Evolutionary conservation across 148 eudicot species (phyloP), one percentile per base, ranked within the genome.

Genomic region (Fagopyrum esculentum): DNA sequence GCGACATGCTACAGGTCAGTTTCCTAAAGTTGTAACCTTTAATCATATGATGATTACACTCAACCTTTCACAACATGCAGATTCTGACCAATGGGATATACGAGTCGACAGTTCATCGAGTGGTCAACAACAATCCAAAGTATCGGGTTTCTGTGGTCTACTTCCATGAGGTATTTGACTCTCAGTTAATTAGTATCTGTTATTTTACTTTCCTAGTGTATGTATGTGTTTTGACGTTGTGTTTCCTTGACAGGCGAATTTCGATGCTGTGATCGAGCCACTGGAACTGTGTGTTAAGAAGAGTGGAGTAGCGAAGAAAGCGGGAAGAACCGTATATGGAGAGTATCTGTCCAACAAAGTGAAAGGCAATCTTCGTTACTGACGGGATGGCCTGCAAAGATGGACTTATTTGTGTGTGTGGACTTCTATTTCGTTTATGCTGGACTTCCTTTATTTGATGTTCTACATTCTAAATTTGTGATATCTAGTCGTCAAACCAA

Each of bases 1-100:
- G 97, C 12, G 93, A 94, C 81, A 94, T 94, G 98, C 78, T 95
- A 11, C 90, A 92, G 98, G 97, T 95, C 40, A 35, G 40, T 35
- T 35, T 35, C 40, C 40, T 6, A 48, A 1, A 48, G 2, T 48
- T 7, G 10, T 7, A 48, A 3, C 51, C 8, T 48, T 48, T 22
- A 22, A 48, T 2, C 52, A 49, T 49, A 49, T 49, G 12, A 49
- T 49, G 9, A 49, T 49, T 49, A 3, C 52, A 49, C 10, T 9
- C 3, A 35, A 35, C 40, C 15, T 49, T 49, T 2, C 12, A 13
- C 15, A 49, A 8, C 10, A 49, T 73, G 77, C 90, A 93, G 98
- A 91, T 93, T 76, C 74, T 91, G 72, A 72, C 98, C 40, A 93
- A 93, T 74, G 98, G 98, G 17, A 13, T 89, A 11, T 93, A 91